Evolutionary conservation across 2,329 filamentous ascomycete genomes (phyloP).

Genomic region (Nannizziopsis arthrosporioides): DNA sequence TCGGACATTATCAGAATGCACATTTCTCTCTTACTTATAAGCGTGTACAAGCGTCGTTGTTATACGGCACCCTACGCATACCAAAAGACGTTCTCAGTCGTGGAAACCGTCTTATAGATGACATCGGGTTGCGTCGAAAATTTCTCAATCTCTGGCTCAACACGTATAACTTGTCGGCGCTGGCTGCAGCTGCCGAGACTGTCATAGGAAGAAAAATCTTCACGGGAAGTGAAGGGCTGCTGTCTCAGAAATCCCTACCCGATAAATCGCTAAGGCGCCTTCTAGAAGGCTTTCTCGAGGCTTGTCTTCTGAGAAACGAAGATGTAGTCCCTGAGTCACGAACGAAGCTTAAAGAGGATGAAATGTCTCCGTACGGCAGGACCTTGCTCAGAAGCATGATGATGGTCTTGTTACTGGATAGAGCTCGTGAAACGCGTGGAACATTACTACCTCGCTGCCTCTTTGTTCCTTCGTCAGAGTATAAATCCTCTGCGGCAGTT

Average conservation of each 20-base stretch:
- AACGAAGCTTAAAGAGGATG: conserved; percentile 28
- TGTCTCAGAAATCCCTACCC: conserved; percentile 2
- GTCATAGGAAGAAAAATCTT: conserved; percentile 46
- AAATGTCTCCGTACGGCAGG: conserved; percentile 42
- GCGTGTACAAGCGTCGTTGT: conserved; percentile 46
- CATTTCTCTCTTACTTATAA: conserved; percentile 43
- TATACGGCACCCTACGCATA: conserved; percentile 46
- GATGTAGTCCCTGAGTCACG: conserved; percentile 26
- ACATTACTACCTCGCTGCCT: conserved; percentile 32
- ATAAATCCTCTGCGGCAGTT: conserved; percentile 47
- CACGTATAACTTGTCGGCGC: conserved; percentile 42
- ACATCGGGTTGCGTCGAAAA: conserved; percentile 46
- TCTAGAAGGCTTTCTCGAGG: conserved; percentile 44
- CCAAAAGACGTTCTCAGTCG: conserved; percentile 41
- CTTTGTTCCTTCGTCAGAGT: conserved; percentile 41
- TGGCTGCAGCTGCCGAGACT: conserved; percentile 46
- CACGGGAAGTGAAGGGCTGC: conserved; percentile 12
- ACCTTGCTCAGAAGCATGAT: conserved; percentile 48
- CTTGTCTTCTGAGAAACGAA: conserved; percentile 48
- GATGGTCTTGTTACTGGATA: conserved; percentile 49
- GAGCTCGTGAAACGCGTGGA: conserved; percentile 34
- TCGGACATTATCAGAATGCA: conserved; percentile 44
- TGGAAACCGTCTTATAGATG: conserved; percentile 40
- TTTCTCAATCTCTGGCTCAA: conserved; percentile 49
- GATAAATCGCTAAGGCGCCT: conserved; percentile 29